Evolutionary conservation across 1,284 basidiomycete species (phyloP), one percentile per base, ranked within the genome.

Genomic region (Rhizoctonia solani): DNA sequence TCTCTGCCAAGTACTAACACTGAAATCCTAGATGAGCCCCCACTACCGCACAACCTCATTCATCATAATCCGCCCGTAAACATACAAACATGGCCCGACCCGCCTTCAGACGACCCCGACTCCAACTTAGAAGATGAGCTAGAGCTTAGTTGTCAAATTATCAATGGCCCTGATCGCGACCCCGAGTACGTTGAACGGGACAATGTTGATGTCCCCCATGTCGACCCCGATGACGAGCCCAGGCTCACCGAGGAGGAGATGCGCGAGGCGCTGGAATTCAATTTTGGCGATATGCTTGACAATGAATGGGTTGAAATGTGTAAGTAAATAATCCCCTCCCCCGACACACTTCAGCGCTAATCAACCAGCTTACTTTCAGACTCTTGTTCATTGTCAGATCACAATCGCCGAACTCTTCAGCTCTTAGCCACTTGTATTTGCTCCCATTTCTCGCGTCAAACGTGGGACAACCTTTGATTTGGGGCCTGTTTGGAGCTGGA

Each of bases 241-340:
- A 27, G 39, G 1, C 21, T 65, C 37, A 19, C 49, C 23, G 41
- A 65, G 3, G 39, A 30, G 49, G 61, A 65, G 5, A n/a, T 65
- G 3, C n/a, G 19, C 29, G 49, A 27, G 2, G n/a, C 42, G 6
- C 16, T 65, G 27, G 21, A 14, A 4, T 4, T 16, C 9, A 9
- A 41, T 11, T 14, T 53, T 32, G 61, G 61, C 37, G 39, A 65
- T 19, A 21, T 41, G 9, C 30, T 29, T 27, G 34, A 65, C 13
- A 30, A 44, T 21, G 61, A 65, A 19, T 65, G 49, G 61, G 9
- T 54, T 8, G 61, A 65, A 21, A 30, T 65, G 5, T 65, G 61
- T 44, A 44, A 44, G 41, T 44, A 39, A 8, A 6, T 44, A 21
- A 4, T n/a, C 41, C 5, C n/a, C 19, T 44, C 14, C n/a, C 6